Evolutionary conservation across 2,329 filamentous ascomycete genomes (phyloP), one percentile per base, ranked within the genome.

Genomic region (Aspergillus sergii): DNA sequence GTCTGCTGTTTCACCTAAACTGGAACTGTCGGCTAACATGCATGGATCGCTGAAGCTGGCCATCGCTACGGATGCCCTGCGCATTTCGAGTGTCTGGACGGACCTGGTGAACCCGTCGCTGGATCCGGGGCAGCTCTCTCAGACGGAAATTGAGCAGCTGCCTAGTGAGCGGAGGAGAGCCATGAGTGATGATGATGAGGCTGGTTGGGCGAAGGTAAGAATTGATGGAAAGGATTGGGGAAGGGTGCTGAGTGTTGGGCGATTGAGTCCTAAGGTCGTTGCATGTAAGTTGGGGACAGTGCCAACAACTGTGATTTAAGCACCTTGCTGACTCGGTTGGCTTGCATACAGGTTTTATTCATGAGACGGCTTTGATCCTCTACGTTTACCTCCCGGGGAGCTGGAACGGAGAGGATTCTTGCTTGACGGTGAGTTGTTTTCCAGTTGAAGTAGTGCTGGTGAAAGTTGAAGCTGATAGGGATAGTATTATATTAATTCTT

Each of bases 151-250:
- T 9, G 88, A 87, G 59, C 89, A 94, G 63, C 92, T 96, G 75
- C 93, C 94, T 0, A 94, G 90, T 76, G 93, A 92, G 58, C 85
- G 83, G 63, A 94, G 96, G 84, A 88, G 88, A 69, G 86, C 79
- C 58, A 70, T 86, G 1, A 83, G 83, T 6, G 84, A 89, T 59
- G 89, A 87, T 23, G 92, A 91, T 16, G 91, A 93, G 16, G 89
- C 93, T 65, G 89, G 88, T 53, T 98, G 94, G 93, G 92, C 93
- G 1, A 93, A 88, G 28, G 94, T 98, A 41, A 85, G 92, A 59
- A 93, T 98, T 28, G 95, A 98, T 79, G 95, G 93, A 39, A 91
- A 89, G 76, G 95, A 99, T 76, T 98, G 95, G 94, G 93, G 93
- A 36, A 88, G 88, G 69, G 94, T 98, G n/a, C 83, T 99, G 68